Percentiles rank a stretch among this genome's conserved stretches.
Conservation (phyloP, 1,284 basidiomycete genomes). For the Stygiomarasmius scandens region DNA sequence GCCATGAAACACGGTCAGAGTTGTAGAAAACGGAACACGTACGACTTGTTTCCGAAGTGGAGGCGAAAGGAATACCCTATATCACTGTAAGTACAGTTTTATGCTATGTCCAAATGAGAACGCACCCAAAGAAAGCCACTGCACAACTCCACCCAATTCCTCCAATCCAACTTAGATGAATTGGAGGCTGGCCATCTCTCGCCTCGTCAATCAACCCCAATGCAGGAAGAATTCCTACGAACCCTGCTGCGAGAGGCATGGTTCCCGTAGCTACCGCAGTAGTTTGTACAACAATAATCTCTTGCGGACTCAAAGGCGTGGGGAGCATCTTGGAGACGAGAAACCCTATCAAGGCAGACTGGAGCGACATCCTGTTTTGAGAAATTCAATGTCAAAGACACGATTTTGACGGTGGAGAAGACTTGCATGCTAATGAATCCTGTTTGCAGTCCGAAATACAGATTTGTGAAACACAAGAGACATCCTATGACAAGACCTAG, state of each 20-base stretch:
- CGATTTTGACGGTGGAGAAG: too few species aligned
- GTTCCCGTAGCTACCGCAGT: conserved; percentile 92
- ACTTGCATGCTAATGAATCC: conserved; percentile 75
- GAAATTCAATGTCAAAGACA: too few species aligned
- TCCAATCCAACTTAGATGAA: conserved; percentile 71
- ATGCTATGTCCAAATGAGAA: conserved; percentile 20
- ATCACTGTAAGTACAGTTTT: conserved; percentile 2
- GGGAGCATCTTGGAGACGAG: conserved; percentile 79
- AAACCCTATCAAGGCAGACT: conserved; percentile 91
- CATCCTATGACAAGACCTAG: conserved; percentile 72
- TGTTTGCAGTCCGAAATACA: conserved; percentile 78
- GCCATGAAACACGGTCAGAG: conserved; percentile 4
- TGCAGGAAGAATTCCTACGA: conserved; percentile 94
- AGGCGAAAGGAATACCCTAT: conserved; percentile 89
- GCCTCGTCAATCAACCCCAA: conserved; percentile 76
- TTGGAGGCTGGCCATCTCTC: conserved; percentile 77
- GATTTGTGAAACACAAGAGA: conserved; percentile 75
- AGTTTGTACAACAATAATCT: conserved; percentile 93
- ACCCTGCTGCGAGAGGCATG: conserved; percentile 92
- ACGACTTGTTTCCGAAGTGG: conserved; percentile 93
- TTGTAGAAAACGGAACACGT: conserved; percentile 29
- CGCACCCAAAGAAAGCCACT: conserved; percentile 89
- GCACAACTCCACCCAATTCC: conserved; percentile 85
- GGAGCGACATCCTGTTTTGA: conserved; percentile 86
- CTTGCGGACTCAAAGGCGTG: conserved; percentile 79